These are phyloP conservation scores for Martensiomyces pterosporus DNA, from an alignment of 192 early-diverging fungal genomes.

Conservation along the genomic window DNA sequence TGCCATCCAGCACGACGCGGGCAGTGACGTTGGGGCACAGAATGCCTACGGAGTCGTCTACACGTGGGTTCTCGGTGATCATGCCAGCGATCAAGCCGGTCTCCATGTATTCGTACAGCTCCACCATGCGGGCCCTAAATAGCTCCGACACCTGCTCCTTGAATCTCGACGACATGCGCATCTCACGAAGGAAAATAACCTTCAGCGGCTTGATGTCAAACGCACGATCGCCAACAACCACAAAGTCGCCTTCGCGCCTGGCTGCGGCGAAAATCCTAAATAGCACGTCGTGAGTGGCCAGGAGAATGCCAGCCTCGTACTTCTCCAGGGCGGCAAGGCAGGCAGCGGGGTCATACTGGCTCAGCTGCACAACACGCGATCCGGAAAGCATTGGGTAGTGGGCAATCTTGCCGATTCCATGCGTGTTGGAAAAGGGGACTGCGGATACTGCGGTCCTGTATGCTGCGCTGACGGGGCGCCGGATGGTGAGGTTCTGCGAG, in stretches of 20 bases:
- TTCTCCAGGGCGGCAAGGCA: slow-evolving; percentile 30
- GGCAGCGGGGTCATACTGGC: slow-evolving; percentile 11
- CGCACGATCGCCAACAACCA: slow-evolving; percentile 6
- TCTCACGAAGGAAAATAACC: slow-evolving; percentile 30
- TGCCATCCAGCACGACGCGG: slow-evolving; percentile 30
- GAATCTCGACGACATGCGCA: slow-evolving; percentile 21
- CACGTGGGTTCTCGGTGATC: slow-evolving; percentile 43
- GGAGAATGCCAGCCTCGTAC: slow-evolving; percentile 21
- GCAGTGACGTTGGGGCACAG: slow-evolving; percentile 35
- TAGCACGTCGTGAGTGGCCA: slow-evolving; percentile 28
- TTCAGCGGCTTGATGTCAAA: slow-evolving; percentile 24
- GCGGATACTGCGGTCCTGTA: slow-evolving; percentile 34
- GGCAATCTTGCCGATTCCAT: slow-evolving; percentile 40
- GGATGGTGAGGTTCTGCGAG: slow-evolving; percentile 13
- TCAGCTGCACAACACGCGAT: slow-evolving; percentile 37
- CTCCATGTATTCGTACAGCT: slow-evolving; percentile 46
- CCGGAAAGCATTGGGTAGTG: slow-evolving; percentile 45
- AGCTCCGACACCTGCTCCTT: slow-evolving; percentile 17
- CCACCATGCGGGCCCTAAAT: slow-evolving; percentile 34
- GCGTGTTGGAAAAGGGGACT: slow-evolving; percentile 30
- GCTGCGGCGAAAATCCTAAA: slow-evolving; percentile 11
- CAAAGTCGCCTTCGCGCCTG: slow-evolving; percentile 10
- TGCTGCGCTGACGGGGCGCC: slow-evolving; percentile 4
- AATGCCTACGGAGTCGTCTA: slow-evolving; percentile 36
- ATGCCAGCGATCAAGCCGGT: slow-evolving; percentile 40